Base-by-base conservation (phyloP, 768 basidiomycete species). In the Collybiopsis confluens region DNA sequence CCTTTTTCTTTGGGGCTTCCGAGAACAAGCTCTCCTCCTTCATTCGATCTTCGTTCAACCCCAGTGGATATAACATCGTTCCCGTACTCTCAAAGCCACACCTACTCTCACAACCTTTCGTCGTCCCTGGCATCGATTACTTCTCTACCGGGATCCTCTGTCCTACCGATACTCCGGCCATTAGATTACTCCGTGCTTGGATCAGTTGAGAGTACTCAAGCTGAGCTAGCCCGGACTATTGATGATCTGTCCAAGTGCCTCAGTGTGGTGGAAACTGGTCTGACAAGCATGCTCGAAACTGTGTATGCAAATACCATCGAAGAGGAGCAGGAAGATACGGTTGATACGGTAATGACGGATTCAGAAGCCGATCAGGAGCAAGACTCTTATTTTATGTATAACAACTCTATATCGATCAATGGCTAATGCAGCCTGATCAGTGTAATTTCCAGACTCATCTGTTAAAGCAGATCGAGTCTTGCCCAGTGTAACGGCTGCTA, bases 221-320 rank as follows among this genome's bases (percentile, higher is more conserved):
- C 72, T 1, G 88, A 92, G 63, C 77, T 98, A 45, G 83, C 82
- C 41, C 69, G 74, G 41, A 88, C 85, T 2, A 81, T 96, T 9
- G 86, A 86, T 42, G 83, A 88, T 62, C 78, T 98, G 33, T 76
- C 79, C 2, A 75, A 79, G 57, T 95, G 90, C 91, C 67, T 98
- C 54, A 77, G 78, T 4, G 75, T 84, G 0, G 79, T 95, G 1
- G 89, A 92, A 62, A 69, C 66, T 10, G 93, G 92, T 0, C 70
- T 98, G 44, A 77, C 74, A 28, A 78, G 74, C 23, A 75, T 94
- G 58, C 69, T 95, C 38, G 85, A 85, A 37, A 72, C 72, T 42
- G 64, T 74, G 1, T 65, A 68, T 15, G 73, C 72, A 35, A 73
- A 82, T 58, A 76, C 76, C 23, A 87, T 86, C 56, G 80, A 79